Evolutionary conservation across 352 stramenopile species (phyloP).

Genomic region (Pythium diclinum): DNA sequence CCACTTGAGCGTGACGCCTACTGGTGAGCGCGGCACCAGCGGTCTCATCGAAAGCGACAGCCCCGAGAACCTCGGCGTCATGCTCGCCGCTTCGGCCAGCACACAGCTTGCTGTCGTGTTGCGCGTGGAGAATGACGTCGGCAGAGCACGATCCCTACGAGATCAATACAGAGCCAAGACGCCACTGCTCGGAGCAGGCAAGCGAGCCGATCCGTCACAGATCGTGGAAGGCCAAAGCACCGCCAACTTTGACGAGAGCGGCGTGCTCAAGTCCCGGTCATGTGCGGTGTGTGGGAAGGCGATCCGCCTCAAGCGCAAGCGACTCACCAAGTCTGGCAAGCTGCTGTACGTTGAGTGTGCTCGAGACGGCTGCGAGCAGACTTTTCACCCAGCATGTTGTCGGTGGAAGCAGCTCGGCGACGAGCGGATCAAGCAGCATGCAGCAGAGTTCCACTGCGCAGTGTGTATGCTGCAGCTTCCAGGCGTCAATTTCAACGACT

Average conservation of each 20-base stretch:
- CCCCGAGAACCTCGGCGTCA: slow-evolving; percentile 51
- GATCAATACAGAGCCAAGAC: slow-evolving; percentile 47
- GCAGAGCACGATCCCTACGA: slow-evolving; percentile 30
- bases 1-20: slow-evolving; percentile 37
- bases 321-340: neutral
- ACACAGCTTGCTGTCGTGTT: slow-evolving; percentile 47
- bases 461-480: slow-evolving; percentile 31
- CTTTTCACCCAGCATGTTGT: slow-evolving; percentile 65
- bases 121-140: slow-evolving; percentile 58
- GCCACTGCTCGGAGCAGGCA: slow-evolving; percentile 3
- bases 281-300: slow-evolving; percentile 51
- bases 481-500: slow-evolving; percentile 59
- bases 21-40: slow-evolving; percentile 40
- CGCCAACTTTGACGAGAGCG: slow-evolving; percentile 55
- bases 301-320: slow-evolving; percentile 33
- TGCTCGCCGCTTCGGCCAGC: slow-evolving; percentile 50
- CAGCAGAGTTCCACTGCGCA: slow-evolving; percentile 49
- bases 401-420: slow-evolving; percentile 46
- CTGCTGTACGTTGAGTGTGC: slow-evolving; percentile 40
- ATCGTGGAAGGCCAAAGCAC: slow-evolving; percentile 33
- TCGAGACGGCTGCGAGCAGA: slow-evolving; percentile 49
- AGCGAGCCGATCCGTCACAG: neutral
- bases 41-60: slow-evolving; percentile 51
- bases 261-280: slow-evolving; percentile 41
- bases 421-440: slow-evolving; percentile 19